Evolutionary conservation across 75 land plant genomes (phyloP), one percentile per base, ranked within the genome.

Genomic region (Chamaecyparis obtusa): DNA sequence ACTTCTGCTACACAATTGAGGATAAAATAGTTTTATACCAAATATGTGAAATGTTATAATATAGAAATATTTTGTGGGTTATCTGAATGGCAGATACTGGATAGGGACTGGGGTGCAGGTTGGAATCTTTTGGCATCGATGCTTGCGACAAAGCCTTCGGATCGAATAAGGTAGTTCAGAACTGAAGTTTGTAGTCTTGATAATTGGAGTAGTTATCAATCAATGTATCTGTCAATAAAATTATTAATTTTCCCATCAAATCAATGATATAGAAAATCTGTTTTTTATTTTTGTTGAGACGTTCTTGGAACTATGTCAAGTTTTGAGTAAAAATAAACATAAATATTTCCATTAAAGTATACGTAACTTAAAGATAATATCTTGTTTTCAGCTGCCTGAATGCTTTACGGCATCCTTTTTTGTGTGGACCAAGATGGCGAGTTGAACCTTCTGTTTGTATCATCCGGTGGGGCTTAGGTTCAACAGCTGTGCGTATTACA

Each of bases 31-130:
- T 21, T 43, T 80, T 15, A 5, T 43, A 80, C 43, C 10, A 41
- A 41, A 9, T 9, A 41, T 24, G 83, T n/a, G 27, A 81, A 64
- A 81, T 44, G 32, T n/a, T n/a, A 55, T 33, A n/a, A 84, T 57
- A 30, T 84, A 35, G n/a, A 16, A 84, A 30, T 82, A 75, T 35
- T 80, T 35, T 30, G 6, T 56, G 16, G 10, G 16, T 64, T 86
- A 46, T 85, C 80, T 87, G 86, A 83, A 33, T 77, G 89, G 71
- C 86, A 97, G 99, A 93, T 97, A 78, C 86, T 97, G 67, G 99
- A 97, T 91, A 89, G 99, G 43, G 95, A 95, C 72, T 94, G 97
- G 92, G 99, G 99, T 69, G 97, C 99, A 64, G 99, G 99, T 44
- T 97, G 99, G 99, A 91, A 97, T 87, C 94, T 97, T 85, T 85